Percentiles rank a stretch among this genome's conserved stretches.
Evolutionary conservation across 495 filamentous ascomycete genomes (phyloP).

Genomic region (Talaromyces nanjingensis): DNA sequence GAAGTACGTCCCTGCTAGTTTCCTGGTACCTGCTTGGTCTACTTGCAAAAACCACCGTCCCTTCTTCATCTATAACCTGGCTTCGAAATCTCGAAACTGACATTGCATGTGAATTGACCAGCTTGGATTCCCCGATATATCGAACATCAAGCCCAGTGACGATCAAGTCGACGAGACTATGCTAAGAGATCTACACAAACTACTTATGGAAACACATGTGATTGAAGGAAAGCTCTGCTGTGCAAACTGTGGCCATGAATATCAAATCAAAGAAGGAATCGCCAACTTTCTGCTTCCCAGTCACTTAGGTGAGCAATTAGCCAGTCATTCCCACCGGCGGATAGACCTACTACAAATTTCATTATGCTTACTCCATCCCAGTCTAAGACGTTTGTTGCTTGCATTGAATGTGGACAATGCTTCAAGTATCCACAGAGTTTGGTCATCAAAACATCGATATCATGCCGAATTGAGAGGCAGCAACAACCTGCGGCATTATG

Average conservation of each 20-base stretch:
- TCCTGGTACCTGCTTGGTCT: neutral
- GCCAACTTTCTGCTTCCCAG: slow-evolving; percentile 92
- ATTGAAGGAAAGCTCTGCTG: slow-evolving; percentile 82
- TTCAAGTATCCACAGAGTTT: neutral
- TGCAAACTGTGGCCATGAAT: slow-evolving; percentile 86
- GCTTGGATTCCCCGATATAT: slow-evolving; percentile 79
- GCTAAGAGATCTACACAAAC: slow-evolving; percentile 66
- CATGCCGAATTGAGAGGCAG: neutral
- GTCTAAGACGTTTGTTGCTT: neutral
- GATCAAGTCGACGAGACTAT: slow-evolving; percentile 56
- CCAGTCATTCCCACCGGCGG: neutral
- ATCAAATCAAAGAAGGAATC: slow-evolving; percentile 88
- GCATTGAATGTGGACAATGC: neutral
- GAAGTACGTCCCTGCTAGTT: slow-evolving; percentile 53
- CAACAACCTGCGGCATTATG: neutral
- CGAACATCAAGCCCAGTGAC: slow-evolving; percentile 54
- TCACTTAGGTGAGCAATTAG: slow-evolving; percentile 59
- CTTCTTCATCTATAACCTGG: neutral
- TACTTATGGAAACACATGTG: slow-evolving; percentile 88
- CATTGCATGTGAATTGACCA: slow-evolving; percentile 20
- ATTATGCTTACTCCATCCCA: neutral
- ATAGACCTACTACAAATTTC: neutral
- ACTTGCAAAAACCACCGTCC: neutral
- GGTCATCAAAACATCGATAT: neutral
- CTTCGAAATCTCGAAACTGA: neutral